Conservation (phyloP, 73 alveolate genomes). For the Diophrys appendiculata region DNA sequence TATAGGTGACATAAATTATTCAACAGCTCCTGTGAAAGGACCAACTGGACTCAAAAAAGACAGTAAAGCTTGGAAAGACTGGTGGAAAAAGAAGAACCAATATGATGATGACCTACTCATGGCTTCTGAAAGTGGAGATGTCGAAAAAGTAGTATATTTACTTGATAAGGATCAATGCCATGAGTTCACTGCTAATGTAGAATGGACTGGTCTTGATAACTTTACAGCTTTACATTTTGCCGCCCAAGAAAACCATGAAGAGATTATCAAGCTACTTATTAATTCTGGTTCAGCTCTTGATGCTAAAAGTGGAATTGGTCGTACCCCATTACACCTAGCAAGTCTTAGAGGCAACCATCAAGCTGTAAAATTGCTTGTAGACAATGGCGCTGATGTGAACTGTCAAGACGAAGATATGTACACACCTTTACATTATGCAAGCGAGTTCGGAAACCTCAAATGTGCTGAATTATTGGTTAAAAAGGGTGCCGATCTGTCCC, state of each 20-base stretch:
- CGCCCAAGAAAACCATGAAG: constrained; percentile 54
- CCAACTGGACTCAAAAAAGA: neutral
- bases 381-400: constrained; percentile 77
- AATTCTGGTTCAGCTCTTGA: constrained; percentile 43
- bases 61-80: constrained; percentile 22
- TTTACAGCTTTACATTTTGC: constrained; percentile 86
- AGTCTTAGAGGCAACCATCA: constrained; percentile 76
- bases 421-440: constrained; percentile 56
- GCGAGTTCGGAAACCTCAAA: constrained; percentile 15
- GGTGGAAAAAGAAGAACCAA: constrained; percentile 41
- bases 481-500: constrained; percentile 15
- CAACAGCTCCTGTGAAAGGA: too few species aligned
- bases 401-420: constrained; percentile 19
- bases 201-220: constrained; percentile 63
- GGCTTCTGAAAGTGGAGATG: constrained; percentile 48
- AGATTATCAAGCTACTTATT: constrained; percentile 41
- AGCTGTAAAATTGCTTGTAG: constrained; percentile 73
- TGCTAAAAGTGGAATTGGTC: constrained; percentile 41
- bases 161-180: constrained; percentile 27
- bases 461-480: constrained; percentile 23
- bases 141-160: constrained; percentile 10
- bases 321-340: constrained; percentile 90
- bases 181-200: constrained; percentile 53
- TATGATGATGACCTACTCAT: constrained; percentile 14
- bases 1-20: neutral